These are phyloP conservation scores for Myxozyma mucilagina DNA, from an alignment of 805 yeast genomes.

Conservation along the genomic window DNA sequence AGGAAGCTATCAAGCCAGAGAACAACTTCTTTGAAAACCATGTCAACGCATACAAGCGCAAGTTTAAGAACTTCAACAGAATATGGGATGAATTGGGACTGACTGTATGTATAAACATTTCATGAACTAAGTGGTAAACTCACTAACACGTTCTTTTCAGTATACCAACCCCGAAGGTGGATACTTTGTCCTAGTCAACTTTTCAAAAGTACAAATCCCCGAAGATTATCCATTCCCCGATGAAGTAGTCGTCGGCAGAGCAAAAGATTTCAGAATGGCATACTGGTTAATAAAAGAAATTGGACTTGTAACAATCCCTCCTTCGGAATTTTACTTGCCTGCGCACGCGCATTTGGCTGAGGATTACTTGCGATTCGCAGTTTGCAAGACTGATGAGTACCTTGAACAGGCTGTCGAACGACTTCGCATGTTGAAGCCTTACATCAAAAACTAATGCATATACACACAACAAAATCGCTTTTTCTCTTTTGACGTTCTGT, in stretches of 20 bases:
- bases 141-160: not conserved
- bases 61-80: conserved; percentile 69
- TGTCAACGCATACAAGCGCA: conserved; percentile 64
- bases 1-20: conserved; percentile 50
- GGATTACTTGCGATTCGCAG: conserved; percentile 87
- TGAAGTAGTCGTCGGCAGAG: conserved; percentile 58
- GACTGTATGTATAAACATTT: conserved; percentile 46
- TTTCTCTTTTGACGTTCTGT: not conserved
- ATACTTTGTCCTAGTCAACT: conserved; percentile 85
- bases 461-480: not conserved
- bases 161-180: conserved; percentile 93
- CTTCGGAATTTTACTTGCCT: conserved; percentile 84
- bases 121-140: not conserved
- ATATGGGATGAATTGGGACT: conserved; percentile 84
- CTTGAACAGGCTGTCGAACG: conserved; percentile 80
- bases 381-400: conserved; percentile 85
- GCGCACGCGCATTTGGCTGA: conserved; percentile 76
- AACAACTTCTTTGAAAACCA: conserved; percentile 70
- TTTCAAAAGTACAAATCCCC: conserved; percentile 79
- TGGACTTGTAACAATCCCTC: conserved; percentile 96
- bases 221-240: conserved; percentile 68
- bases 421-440: conserved; percentile 67
- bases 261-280: conserved; percentile 84
- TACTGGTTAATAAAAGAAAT: conserved; percentile 90
- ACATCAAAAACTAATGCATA: conserved; percentile 41